A percentile compares a stretch with the other conserved stretches of the same genome.
Conservation (phyloP, 345 rosid species). For the Erucastrum elatum region DNA sequence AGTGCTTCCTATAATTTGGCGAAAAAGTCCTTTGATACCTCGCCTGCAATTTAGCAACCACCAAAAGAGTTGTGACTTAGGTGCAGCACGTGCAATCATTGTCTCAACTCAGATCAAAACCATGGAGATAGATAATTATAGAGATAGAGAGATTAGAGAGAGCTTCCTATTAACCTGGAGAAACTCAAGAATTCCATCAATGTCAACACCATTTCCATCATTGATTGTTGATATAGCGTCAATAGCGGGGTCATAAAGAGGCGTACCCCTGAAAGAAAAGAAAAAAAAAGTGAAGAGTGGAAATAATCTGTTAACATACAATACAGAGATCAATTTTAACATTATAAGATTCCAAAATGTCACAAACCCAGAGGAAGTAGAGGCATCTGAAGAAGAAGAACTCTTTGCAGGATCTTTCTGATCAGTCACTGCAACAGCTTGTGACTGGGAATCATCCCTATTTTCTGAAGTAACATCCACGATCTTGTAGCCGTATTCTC, state of each 20-base stretch:
- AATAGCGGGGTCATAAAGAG: constrained; percentile 45
- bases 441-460: neutral
- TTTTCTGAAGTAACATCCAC: neutral
- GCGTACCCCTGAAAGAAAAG: constrained; percentile 29
- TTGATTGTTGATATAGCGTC: constrained; percentile 55
- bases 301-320: neutral
- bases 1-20: no score
- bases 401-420: neutral
- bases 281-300: neutral
- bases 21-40: constrained; percentile 32
- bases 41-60: constrained; percentile 51
- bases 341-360: neutral
- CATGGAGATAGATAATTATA: neutral
- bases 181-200: constrained; percentile 44
- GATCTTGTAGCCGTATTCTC: neutral
- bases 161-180: constrained; percentile 43
- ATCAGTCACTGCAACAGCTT: neutral
- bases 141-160: neutral
- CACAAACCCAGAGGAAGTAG: neutral
- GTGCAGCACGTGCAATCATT: neutral
- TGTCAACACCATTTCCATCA: constrained; percentile 53
- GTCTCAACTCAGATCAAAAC: neutral
- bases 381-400: neutral
- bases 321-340: neutral
- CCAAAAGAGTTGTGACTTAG: neutral